Evolutionary conservation across 176 grass and related monocot genomes (phyloP).

Genomic region (Oryza meyeriana): DNA sequence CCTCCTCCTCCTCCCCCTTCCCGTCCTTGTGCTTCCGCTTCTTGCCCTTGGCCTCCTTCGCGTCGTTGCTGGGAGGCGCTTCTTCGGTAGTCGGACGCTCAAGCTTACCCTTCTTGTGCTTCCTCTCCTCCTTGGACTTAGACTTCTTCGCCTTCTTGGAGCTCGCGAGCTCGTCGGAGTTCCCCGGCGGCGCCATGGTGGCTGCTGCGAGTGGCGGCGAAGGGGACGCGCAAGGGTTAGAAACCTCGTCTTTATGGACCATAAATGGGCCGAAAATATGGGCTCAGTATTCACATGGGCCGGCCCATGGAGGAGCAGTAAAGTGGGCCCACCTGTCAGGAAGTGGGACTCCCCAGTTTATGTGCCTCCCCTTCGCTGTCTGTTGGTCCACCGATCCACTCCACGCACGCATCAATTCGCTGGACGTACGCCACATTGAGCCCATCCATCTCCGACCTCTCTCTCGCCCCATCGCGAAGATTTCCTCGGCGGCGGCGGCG

Average conservation of each 20-base stretch:
- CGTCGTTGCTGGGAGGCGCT: not conserved
- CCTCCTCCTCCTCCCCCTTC: slow-evolving; percentile 23
- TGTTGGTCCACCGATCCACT: not conserved
- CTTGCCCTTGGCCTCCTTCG: slow-evolving; percentile 15
- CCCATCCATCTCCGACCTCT: not conserved
- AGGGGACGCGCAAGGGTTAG: not conserved
- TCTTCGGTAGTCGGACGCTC: not conserved
- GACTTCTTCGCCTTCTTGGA: slow-evolving; percentile 37
- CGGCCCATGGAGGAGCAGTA: not conserved
- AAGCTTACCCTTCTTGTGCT: too few relatives aligned
- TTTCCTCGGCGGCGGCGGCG: slow-evolving; percentile 30
- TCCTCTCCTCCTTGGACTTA: slow-evolving; percentile 24
- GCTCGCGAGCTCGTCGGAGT: slow-evolving; percentile 17
- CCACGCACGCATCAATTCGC: slow-evolving; percentile 10
- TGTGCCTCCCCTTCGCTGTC: slow-evolving; percentile 6
- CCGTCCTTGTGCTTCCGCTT: slow-evolving; percentile 45
- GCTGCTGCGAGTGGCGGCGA: slow-evolving; percentile 11
- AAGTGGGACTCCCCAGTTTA: slow-evolving; percentile 1
- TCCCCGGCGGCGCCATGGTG: slow-evolving; percentile 48
- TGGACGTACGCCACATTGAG: slow-evolving; percentile 23
- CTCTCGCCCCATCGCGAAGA: slow-evolving; percentile 5
- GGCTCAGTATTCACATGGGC: not conserved
- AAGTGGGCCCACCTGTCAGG: not conserved
- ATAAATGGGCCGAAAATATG: not conserved
- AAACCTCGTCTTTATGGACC: not conserved